Conservation (phyloP, 768 basidiomycete genomes). For the Lactarius pseudohatsudake region DNA sequence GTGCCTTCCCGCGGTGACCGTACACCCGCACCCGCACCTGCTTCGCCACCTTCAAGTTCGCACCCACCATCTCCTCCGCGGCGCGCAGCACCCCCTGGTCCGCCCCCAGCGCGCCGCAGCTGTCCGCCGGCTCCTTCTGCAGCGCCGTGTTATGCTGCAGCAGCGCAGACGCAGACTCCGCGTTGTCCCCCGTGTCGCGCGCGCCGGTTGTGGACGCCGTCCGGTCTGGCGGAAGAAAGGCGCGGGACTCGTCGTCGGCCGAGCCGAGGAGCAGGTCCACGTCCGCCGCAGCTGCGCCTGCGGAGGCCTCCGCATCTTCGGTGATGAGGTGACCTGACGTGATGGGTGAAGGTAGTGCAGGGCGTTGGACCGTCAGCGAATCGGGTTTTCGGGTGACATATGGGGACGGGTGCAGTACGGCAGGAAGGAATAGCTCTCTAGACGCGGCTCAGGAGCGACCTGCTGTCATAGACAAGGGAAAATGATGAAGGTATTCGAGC, state of each 20-base stretch:
- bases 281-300: neutral
- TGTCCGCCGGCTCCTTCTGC: no score
- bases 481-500: neutral
- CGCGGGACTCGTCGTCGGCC: constrained; percentile 24
- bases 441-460: constrained; percentile 40
- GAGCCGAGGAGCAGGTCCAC: constrained; percentile 19
- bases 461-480: constrained; percentile 37
- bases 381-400: constrained; percentile 36
- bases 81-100: no score
- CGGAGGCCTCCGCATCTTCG: neutral
- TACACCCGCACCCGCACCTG: no score
- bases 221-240: constrained; percentile 32
- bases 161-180: no score
- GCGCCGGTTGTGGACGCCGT: neutral
- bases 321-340: constrained; percentile 25
- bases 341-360: constrained; percentile 28
- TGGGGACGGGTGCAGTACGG: neutral
- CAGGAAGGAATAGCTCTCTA: neutral
- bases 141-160: no score
- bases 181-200: no score
- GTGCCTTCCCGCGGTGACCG: constrained; percentile 44
- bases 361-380: neutral
- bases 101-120: constrained; percentile 30
- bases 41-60: constrained; percentile 31
- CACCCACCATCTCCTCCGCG: constrained; percentile 63